These are phyloP conservation scores for Ilex aquifolium DNA, from an alignment of 257 asterid genomes.

Conservation along the genomic window DNA sequence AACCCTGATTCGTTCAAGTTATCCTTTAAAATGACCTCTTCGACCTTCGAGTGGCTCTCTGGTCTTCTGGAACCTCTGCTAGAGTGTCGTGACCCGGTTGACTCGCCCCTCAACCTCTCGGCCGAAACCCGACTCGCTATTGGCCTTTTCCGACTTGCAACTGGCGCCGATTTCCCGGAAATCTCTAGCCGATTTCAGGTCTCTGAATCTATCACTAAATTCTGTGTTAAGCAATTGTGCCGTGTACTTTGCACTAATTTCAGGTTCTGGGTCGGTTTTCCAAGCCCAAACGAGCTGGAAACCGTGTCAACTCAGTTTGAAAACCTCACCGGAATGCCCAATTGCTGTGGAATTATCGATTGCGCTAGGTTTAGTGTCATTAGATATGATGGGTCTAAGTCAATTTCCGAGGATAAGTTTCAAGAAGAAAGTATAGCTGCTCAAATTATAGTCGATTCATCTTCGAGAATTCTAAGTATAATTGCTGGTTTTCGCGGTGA, in stretches of 20 bases:
- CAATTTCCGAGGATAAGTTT: neutral
- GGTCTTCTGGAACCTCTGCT: constrained; percentile 79
- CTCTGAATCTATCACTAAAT: constrained; percentile 38
- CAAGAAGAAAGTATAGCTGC: constrained; percentile 42
- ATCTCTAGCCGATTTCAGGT: constrained; percentile 45
- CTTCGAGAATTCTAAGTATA: constrained; percentile 63
- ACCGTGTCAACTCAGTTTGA: constrained; percentile 52
- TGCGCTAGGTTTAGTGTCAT: constrained; percentile 44
- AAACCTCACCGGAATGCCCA: constrained; percentile 62
- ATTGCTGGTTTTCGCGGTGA: constrained; percentile 62
- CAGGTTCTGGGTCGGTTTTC: constrained; percentile 88
- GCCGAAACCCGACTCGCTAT: constrained; percentile 69
- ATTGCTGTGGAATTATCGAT: constrained; percentile 65
- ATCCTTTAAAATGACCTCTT: constrained; percentile 48
- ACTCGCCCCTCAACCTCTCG: constrained; percentile 48
- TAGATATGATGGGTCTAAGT: neutral
- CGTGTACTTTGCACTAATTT: constrained; percentile 84
- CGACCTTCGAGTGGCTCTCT: constrained; percentile 84
- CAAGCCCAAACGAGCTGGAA: constrained; percentile 42
- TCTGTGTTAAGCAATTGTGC: constrained; percentile 78
- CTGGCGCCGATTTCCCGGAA: constrained; percentile 60
- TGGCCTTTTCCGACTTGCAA: constrained; percentile 71
- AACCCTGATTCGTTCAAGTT: constrained; percentile 57
- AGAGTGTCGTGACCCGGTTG: constrained; percentile 85
- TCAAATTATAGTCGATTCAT: constrained; percentile 67